Conservation (phyloP, 2,329 filamentous ascomycete species). For the Aspergillus candidus region DNA sequence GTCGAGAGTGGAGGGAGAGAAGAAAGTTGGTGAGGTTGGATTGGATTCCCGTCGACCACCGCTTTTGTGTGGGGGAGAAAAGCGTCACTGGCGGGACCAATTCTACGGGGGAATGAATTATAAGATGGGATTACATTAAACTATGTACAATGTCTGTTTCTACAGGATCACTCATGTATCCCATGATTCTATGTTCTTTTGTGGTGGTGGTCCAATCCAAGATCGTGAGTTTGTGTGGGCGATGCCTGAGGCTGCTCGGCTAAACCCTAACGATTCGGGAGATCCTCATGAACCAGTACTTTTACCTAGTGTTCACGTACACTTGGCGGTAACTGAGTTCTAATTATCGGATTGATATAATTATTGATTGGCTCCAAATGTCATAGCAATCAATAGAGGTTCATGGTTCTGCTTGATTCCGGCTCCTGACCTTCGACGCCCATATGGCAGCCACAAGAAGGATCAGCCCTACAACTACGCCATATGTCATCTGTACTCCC, state of each 20-base stretch:
- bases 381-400: too few species aligned
- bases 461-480: slow-evolving; percentile 19
- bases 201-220: background rate
- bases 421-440: slow-evolving; percentile 13
- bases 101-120: too few species aligned
- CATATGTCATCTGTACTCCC: slow-evolving; percentile 10
- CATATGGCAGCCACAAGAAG: slow-evolving; percentile 20
- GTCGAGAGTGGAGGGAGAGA: slow-evolving; percentile 9
- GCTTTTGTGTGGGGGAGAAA: slow-evolving; percentile 20
- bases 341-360: background rate
- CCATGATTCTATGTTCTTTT: background rate
- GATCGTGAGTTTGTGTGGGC: slow-evolving; percentile 12
- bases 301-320: too few species aligned
- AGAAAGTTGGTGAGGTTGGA: slow-evolving; percentile 5
- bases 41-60: background rate
- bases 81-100: too few species aligned
- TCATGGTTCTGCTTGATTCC: slow-evolving; percentile 1
- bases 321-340: too few species aligned
- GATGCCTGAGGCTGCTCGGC: slow-evolving; percentile 29
- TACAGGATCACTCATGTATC: background rate
- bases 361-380: too few species aligned
- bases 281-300: background rate
- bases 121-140: too few species aligned
- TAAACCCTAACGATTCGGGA: slow-evolving; percentile 30
- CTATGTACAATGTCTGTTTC: background rate